Conservation (phyloP, 2,329 filamentous ascomycete species). For the Trichophyton schoenleinii region DNA sequence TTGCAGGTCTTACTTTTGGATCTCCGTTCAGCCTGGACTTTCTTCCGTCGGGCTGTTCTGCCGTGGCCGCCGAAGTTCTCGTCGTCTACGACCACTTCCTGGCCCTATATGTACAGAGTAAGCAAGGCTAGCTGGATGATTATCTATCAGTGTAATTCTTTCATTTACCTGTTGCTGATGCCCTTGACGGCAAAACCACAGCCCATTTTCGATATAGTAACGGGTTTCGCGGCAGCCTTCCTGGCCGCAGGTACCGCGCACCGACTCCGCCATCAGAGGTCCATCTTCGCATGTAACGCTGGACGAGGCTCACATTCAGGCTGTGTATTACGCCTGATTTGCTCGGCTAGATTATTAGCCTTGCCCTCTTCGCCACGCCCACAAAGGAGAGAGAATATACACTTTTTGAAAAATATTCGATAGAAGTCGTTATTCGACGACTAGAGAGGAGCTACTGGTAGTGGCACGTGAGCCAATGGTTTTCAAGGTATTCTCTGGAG, state of each 20-base stretch:
- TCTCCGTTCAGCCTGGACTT: constrained; percentile 43
- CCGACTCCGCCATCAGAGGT: constrained; percentile 30
- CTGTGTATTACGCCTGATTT: not conserved
- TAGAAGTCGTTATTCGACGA: no score
- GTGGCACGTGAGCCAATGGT: not conserved
- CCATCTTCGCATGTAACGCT: not conserved
- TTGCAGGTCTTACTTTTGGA: constrained; percentile 37
- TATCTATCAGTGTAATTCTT: not conserved
- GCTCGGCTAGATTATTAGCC: not conserved
- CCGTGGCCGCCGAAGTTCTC: constrained; percentile 56
- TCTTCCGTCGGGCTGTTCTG: constrained; percentile 44
- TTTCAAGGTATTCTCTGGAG: not conserved
- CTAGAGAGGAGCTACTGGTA: not conserved
- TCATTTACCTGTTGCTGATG: constrained; percentile 58
- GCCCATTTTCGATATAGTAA: constrained; percentile 63
- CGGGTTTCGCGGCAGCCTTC: constrained; percentile 57
- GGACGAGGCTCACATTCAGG: not conserved
- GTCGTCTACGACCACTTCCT: constrained; percentile 46
- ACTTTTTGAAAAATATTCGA: not conserved
- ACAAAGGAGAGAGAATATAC: not conserved
- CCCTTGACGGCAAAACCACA: constrained; percentile 66
- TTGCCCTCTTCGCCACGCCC: not conserved
- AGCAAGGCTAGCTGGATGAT: not conserved
- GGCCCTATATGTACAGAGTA: constrained; percentile 20
- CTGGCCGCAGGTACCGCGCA: constrained; percentile 40